A percentile compares a stretch with the other conserved stretches of the same genome.
These are phyloP conservation scores for Sungouiozyma ichnusensis DNA, from an alignment of 805 yeast genomes.

Conservation along the genomic window DNA sequence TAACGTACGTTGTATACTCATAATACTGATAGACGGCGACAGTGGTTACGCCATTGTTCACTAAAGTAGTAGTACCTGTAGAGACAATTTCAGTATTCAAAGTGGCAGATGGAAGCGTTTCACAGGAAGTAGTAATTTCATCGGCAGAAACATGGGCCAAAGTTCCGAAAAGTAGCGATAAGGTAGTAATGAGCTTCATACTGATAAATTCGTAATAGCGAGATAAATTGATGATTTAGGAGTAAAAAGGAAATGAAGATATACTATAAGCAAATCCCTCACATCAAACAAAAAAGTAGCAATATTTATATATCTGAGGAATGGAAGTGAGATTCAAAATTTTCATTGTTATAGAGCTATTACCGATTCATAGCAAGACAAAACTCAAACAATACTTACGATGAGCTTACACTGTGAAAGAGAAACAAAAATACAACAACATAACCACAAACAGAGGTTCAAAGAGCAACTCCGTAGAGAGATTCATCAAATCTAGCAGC, in stretches of 20 bases:
- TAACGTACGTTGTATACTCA: conserved; percentile 13
- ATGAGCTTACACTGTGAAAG: too few relatives aligned
- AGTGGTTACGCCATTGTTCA: conserved; percentile 10
- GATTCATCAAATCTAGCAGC: too few relatives aligned
- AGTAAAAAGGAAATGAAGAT: not conserved
- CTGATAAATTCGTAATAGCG: not conserved
- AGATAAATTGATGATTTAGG: too few relatives aligned
- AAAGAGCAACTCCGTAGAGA: too few relatives aligned
- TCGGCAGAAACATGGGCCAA: conserved; percentile 1
- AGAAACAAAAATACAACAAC: too few relatives aligned
- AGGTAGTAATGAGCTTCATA: not conserved
- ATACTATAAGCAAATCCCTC: too few relatives aligned
- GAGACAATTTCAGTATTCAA: conserved; percentile 16
- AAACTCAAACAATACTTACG: not conserved
- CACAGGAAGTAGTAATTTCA: conserved; percentile 7
- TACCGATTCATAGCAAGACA: too few relatives aligned
- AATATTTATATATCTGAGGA: not conserved
- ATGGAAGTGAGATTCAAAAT: too few relatives aligned
- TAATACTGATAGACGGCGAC: conserved; percentile 14
- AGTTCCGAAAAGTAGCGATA: not conserved
- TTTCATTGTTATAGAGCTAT: too few relatives aligned
- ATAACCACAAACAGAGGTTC: too few relatives aligned
- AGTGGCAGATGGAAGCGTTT: conserved; percentile 12
- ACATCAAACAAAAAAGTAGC: too few relatives aligned
- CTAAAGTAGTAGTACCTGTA: conserved; percentile 9